Conservation (phyloP, 148 eudicot species). For the Pharnaceum exiguum region DNA sequence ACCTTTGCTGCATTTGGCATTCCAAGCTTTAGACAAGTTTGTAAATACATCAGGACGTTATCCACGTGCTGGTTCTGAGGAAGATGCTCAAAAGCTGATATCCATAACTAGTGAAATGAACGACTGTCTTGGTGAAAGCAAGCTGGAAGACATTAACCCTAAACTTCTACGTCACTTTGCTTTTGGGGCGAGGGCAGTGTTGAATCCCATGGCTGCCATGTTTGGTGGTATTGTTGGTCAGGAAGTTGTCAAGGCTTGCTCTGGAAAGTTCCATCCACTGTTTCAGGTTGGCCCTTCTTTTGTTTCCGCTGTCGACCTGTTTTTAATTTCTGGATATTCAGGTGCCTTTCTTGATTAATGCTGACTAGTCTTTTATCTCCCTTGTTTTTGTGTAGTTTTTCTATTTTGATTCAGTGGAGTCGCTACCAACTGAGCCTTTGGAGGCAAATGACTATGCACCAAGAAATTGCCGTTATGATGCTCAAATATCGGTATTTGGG, state of each 20-base stretch:
- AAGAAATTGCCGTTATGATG: conserved; percentile 78
- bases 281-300: conserved; percentile 50
- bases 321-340: too few species aligned
- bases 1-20: conserved; percentile 65
- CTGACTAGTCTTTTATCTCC: neutral
- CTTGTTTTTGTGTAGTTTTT: conserved; percentile 56
- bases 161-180: conserved; percentile 68
- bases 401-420: conserved; percentile 91
- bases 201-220: conserved; percentile 99
- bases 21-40: conserved; percentile 70
- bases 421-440: conserved; percentile 68
- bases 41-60: conserved; percentile 41
- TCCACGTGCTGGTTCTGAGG: conserved; percentile 68
- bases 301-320: neutral
- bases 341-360: neutral
- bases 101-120: conserved; percentile 44
- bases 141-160: conserved; percentile 62
- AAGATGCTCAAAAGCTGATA: conserved; percentile 68
- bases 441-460: conserved; percentile 63
- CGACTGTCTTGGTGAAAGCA: conserved; percentile 42
- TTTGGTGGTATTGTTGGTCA: conserved; percentile 95
- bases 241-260: conserved; percentile 95
- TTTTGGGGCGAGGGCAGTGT: conserved; percentile 85
- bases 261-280: conserved; percentile 94
- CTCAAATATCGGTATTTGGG: conserved; percentile 93